Conservation (phyloP, 352 stramenopile genomes). For the Phytophthora constricta region DNA sequence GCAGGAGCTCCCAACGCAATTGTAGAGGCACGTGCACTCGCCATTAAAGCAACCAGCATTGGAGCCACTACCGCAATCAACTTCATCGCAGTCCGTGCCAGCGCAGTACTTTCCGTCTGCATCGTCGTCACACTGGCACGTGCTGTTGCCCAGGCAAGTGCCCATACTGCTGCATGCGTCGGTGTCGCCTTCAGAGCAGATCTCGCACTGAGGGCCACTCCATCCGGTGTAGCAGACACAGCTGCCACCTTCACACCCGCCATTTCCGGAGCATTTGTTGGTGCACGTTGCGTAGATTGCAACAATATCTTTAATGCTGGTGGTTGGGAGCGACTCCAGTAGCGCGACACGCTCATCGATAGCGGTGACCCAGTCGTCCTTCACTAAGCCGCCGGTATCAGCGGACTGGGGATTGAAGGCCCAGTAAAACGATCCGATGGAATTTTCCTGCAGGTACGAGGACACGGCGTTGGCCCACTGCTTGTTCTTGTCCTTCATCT, state of each 20-base stretch:
- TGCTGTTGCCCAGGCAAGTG: slow-evolving; percentile 64
- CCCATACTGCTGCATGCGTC: slow-evolving; percentile 58
- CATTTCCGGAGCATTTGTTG: slow-evolving; percentile 50
- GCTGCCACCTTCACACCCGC: slow-evolving; percentile 48
- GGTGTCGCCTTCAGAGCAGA: slow-evolving; percentile 60
- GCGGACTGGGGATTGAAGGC: slow-evolving; percentile 78
- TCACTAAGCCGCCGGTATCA: slow-evolving; percentile 69
- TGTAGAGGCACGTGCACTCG: slow-evolving; percentile 62
- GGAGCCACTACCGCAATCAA: slow-evolving; percentile 51
- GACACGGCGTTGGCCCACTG: slow-evolving; percentile 60
- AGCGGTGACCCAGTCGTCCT: slow-evolving; percentile 73
- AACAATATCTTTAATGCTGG: slow-evolving; percentile 47
- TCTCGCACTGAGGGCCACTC: slow-evolving; percentile 70
- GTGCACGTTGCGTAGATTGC: slow-evolving; percentile 50
- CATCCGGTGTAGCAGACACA: slow-evolving; percentile 70
- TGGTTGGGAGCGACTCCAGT: slow-evolving; percentile 46
- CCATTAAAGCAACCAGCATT: slow-evolving; percentile 67
- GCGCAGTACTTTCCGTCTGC: slow-evolving; percentile 61
- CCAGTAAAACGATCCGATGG: slow-evolving; percentile 81
- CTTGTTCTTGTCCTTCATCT: slow-evolving; percentile 66
- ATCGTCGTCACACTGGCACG: slow-evolving; percentile 57
- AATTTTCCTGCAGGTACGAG: slow-evolving; percentile 58
- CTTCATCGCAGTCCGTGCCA: slow-evolving; percentile 54
- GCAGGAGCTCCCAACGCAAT: slow-evolving; percentile 54
- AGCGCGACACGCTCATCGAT: slow-evolving; percentile 66